phyloP scores from a whole-genome alignment of 1,284 basidiomycete species.

The Sporisorium sorghi region DNA sequence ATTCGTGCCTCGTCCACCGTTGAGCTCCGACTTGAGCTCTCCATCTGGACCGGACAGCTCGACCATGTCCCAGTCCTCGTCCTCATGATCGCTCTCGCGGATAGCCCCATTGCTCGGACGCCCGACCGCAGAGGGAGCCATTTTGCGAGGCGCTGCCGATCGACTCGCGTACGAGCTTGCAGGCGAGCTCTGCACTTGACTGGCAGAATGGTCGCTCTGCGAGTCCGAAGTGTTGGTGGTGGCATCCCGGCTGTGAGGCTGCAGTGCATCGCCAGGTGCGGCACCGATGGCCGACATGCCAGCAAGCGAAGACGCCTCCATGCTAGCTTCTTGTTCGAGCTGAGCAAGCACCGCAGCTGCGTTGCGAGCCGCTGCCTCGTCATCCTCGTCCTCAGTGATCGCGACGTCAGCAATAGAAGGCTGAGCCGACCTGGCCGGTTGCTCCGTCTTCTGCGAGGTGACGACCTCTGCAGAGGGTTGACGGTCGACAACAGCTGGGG shows the following conservation, averaged over 20 bases:
- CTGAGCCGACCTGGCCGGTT: slow-evolving; percentile 2
- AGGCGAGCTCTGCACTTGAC: slow-evolving; percentile 45
- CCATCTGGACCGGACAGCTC: slow-evolving; percentile 52
- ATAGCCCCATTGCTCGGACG: slow-evolving; percentile 52
- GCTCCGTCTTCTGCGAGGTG: background rate
- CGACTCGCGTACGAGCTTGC: slow-evolving; percentile 45
- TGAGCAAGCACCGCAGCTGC: slow-evolving; percentile 62
- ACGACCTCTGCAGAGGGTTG: slow-evolving; percentile 8
- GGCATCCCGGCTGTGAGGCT: slow-evolving; percentile 41
- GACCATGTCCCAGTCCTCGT: slow-evolving; percentile 68
- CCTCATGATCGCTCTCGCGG: slow-evolving; percentile 47
- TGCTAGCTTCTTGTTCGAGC: slow-evolving; percentile 55
- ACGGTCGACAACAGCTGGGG: slow-evolving; percentile 21
- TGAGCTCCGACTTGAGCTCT: slow-evolving; percentile 60
- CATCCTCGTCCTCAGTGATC: slow-evolving; percentile 56
- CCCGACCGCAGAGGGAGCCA: slow-evolving; percentile 45
- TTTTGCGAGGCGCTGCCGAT: slow-evolving; percentile 26
- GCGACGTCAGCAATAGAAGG: slow-evolving; percentile 21
- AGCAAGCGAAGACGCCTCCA: slow-evolving; percentile 29
- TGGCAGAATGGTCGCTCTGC: slow-evolving; percentile 50
- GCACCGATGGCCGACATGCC: slow-evolving; percentile 17
- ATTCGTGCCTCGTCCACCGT: slow-evolving; percentile 67
- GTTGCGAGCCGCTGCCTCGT: slow-evolving; percentile 54
- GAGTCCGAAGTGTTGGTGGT: slow-evolving; percentile 45
- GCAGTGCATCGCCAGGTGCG: slow-evolving; percentile 10